Evolutionary conservation across 2,329 filamentous ascomycete species (phyloP).

Genomic region (Dactylellina sp.): DNA sequence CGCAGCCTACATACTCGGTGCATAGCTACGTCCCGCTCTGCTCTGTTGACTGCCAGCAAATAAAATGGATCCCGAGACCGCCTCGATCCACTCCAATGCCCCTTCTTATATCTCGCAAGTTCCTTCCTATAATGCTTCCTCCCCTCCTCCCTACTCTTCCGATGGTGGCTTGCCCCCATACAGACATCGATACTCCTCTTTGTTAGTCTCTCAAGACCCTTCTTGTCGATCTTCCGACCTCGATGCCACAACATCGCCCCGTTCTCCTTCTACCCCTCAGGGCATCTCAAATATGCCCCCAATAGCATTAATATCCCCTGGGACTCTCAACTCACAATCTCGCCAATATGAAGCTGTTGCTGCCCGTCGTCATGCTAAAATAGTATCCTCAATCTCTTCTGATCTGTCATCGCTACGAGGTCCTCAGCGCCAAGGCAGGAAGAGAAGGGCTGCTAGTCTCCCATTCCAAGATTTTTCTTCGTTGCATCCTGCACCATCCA

Average conservation of each 20-base stretch:
- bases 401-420: background rate
- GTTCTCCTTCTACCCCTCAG: conserved; percentile 2
- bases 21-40: background rate
- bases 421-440: conserved; percentile 1
- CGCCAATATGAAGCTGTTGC: conserved; percentile 51
- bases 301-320: conserved; percentile 36
- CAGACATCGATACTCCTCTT: conserved; percentile 16
- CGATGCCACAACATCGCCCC: background rate
- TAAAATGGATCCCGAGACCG: conserved; percentile 47
- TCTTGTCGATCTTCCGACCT: conserved; percentile 3
- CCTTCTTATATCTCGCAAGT: conserved; percentile 45
- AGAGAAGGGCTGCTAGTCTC: conserved; percentile 13
- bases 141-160: conserved; percentile 49
- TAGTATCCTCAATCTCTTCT: conserved; percentile 3
- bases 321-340: conserved; percentile 30
- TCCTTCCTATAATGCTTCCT: conserved; percentile 34
- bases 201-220: conserved; percentile 4
- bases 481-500: conserved; percentile 36
- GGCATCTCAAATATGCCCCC: conserved; percentile 28
- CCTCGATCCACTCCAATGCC: conserved; percentile 49
- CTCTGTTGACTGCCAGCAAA: background rate
- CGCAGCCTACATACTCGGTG: conserved; percentile 7
- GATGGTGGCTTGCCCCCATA: conserved; percentile 37
- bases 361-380: conserved; percentile 40
- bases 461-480: conserved; percentile 45